Base-by-base conservation (phyloP, 768 basidiomycete species). In the Myochromella boudieri region DNA sequence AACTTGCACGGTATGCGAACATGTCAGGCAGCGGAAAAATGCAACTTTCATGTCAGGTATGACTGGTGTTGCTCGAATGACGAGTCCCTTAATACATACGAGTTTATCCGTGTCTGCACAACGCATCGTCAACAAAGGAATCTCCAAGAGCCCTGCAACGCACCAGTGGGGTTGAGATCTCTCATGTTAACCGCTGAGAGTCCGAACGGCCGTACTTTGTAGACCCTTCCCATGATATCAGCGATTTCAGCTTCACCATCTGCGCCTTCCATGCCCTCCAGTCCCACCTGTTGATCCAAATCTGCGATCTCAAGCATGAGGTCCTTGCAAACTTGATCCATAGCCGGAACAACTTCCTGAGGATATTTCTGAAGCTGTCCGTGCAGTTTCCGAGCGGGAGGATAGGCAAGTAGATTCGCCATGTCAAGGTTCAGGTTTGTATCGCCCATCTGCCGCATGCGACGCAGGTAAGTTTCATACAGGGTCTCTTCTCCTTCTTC, bases 21-120 rank as follows among this genome's bases (percentile, higher is more conserved):
- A 99, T 28, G 87, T 88, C 21, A 91, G 74, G 68, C 97, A 99
- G 44, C 95, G 89, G 81, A 99, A 99, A 75, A 99, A 98, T 17
- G 95, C 97, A 54, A 84, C 83, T 69, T 95, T 95, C 97, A 99
- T 98, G 68, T 99, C 97, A 3, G 97, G 97, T 49, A 98, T 97
- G 59, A 99, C 89, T 9, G 95, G 92, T 0, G 97, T 97, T 0
- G 95, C 91, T 18, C 97, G 88, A 51, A 99, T 98, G 58, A 98
- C 93, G 6, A 99, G 82, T 47, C 97, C 97, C 64, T 95, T 97
- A 71, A 99, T 87, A 46, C 82, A 86, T 15, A 97, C 89, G 15
- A 99, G 84, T 67, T 97, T 97, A 77, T 99, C 97, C 57, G 97
- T 99, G 61, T 99, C 97, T 97, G 51, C 26, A 46, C 37, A 45